phyloP scores from a whole-genome alignment of 345 rosid species.

The Syzygium aqueum region DNA sequence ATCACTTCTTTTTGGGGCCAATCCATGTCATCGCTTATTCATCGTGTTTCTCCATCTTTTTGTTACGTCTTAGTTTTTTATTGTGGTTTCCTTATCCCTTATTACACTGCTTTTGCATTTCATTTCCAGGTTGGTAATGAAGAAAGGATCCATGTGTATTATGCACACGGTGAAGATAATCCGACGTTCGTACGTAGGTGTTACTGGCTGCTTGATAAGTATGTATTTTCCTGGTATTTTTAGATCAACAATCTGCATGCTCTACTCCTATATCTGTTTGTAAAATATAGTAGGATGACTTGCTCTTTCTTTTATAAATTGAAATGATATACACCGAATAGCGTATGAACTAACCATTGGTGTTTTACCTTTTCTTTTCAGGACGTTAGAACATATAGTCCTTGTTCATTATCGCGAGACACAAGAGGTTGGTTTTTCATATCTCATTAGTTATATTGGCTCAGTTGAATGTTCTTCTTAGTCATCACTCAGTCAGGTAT shows the following conservation, averaged over 20 bases:
- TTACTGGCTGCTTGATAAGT: slow-evolving; percentile 99
- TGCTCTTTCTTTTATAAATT: neutral
- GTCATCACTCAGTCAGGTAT: neutral
- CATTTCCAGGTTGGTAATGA: slow-evolving; percentile 70
- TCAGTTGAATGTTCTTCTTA: neutral
- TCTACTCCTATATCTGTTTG: neutral
- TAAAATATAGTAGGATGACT: neutral
- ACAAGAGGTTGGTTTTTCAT: slow-evolving; percentile 58
- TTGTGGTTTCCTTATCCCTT: neutral
- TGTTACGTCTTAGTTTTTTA: neutral
- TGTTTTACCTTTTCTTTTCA: slow-evolving; percentile 19
- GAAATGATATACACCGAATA: neutral
- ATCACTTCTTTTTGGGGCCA: neutral
- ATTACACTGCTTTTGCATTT: neutral
- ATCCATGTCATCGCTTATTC: neutral
- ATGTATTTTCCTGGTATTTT: slow-evolving; percentile 3
- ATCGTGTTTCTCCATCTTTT: neutral
- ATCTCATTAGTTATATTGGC: neutral
- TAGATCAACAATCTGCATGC: neutral
- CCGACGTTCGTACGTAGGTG: slow-evolving; percentile 96
- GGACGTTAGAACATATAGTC: slow-evolving; percentile 83
- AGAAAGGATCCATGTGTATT: slow-evolving; percentile 97
- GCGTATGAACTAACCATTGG: neutral
- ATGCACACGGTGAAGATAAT: slow-evolving; percentile 91
- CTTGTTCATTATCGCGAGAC: slow-evolving; percentile 99